A percentile compares a stretch with the other conserved stretches of the same genome.
Conservation (phyloP, 2,329 filamentous ascomycete species). For the Fusarium veterinarium region DNA sequence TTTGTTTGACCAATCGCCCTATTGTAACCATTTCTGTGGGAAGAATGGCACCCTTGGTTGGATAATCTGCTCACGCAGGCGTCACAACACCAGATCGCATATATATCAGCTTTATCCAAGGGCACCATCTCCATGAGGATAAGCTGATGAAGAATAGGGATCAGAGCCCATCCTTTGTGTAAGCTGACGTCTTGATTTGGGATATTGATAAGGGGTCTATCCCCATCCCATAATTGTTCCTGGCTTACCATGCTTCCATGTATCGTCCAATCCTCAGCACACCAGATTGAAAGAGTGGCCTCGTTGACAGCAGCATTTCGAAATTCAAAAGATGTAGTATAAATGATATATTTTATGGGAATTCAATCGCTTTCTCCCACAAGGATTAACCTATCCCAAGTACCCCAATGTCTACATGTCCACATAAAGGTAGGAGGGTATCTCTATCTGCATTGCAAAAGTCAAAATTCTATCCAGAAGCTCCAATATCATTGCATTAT, state of each 20-base stretch:
- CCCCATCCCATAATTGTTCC: background rate
- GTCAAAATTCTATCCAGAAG: constrained; percentile 26
- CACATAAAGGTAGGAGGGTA: constrained; percentile 35
- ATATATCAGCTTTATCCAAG: background rate
- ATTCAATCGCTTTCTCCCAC: constrained; percentile 8
- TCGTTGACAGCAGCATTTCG: background rate
- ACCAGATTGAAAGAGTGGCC: background rate
- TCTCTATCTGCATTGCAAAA: constrained; percentile 27
- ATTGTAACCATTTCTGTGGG: background rate
- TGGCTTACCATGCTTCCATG: background rate
- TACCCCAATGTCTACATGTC: constrained; percentile 29
- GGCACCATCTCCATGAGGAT: background rate
- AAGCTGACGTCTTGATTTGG: background rate
- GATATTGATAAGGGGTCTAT: background rate
- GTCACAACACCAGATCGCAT: background rate
- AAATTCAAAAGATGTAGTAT: background rate
- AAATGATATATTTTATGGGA: constrained; percentile 5
- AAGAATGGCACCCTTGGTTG: background rate
- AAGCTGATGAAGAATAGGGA: background rate
- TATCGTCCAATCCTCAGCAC: background rate
- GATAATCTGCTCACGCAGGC: background rate
- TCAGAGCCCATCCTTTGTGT: too few relatives aligned
- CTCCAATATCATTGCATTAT: constrained; percentile 25
- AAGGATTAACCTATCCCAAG: constrained; percentile 9
- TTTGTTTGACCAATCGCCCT: background rate